These are phyloP conservation scores for Aspergillus pseudoterreus DNA, from an alignment of 2,329 filamentous ascomycete species.

Conservation along the genomic window DNA sequence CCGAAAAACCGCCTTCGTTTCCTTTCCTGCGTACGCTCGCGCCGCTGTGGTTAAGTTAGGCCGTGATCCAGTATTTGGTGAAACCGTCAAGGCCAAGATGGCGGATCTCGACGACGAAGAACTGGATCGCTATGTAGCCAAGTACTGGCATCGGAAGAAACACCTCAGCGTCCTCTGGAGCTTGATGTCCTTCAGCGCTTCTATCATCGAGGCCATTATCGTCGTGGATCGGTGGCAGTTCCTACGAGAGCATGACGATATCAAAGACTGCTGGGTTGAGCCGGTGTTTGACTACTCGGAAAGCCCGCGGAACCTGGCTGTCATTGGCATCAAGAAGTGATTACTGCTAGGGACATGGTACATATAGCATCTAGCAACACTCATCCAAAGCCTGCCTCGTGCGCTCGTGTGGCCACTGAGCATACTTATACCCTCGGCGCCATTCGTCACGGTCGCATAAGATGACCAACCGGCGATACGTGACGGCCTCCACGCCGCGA, in stretches of 20 bases:
- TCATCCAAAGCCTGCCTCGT: too few relatives aligned
- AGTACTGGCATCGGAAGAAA: conserved; percentile 65
- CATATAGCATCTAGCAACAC: too few relatives aligned
- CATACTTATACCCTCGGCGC: too few relatives aligned
- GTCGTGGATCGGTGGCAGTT: conserved; percentile 88
- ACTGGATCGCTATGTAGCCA: conserved; percentile 65
- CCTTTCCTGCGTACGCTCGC: conserved; percentile 72
- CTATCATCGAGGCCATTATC: conserved; percentile 83
- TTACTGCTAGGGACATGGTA: neutral
- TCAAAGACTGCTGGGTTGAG: conserved; percentile 82
- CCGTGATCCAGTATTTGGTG: conserved; percentile 57
- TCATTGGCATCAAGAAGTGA: conserved; percentile 79
- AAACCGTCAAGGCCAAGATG: conserved; percentile 64
- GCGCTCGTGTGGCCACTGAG: too few relatives aligned
- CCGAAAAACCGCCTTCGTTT: conserved; percentile 72
- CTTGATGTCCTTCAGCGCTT: conserved; percentile 92
- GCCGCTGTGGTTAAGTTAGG: conserved; percentile 74
- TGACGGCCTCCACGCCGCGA: too few relatives aligned
- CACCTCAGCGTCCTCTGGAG: conserved; percentile 87
- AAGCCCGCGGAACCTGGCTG: conserved; percentile 86
- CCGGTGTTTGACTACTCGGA: conserved; percentile 82
- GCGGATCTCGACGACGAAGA: conserved; percentile 68
- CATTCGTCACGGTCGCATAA: too few relatives aligned
- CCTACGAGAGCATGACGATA: conserved; percentile 72
- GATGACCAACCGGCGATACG: too few relatives aligned